Evolutionary conservation across 345 rosid genomes (phyloP), one percentile per base, ranked within the genome.

Genomic region (Luvunga scandens): DNA sequence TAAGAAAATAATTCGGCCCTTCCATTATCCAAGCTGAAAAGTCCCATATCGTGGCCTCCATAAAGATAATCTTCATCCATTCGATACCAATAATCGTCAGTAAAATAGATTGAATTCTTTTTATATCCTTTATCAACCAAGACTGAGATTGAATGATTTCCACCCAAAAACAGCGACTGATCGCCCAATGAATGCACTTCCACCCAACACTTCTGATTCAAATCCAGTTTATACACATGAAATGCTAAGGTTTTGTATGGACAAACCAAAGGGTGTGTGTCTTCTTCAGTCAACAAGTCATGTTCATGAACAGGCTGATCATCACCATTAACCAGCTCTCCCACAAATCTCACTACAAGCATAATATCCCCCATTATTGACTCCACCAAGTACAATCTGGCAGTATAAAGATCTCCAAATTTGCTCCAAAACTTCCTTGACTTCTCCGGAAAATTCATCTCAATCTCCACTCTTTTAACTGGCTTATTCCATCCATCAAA

Each of bases 61-160:
- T 72, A 78, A 55, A 63, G 38, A 36, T 71, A 64, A 14, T 72
- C 72, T 57, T 63, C 76, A 21, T 72, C n/a, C 78, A 69, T 81
- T 28, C 70, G 39, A 2, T n/a, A 7, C 81, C 81, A 77, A 1
- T 62, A 73, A 24, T 77, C 84, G 28, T 77, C 78, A 1, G 62
- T 68, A 25, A 77, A 81, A n/a, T 77, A 81, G 9, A 77, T 73
- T 5, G 53, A 77, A 73, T 81, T 77, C 33, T 12, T 31, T 28
- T 48, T 56, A 6, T 42, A 27, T 45, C 33, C 78, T 6, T 50
- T 5, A 9, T 14, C 19, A 72, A 8, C 63, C 16, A 66, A 68
- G 1, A 73, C 27, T 28, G 81, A 68, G 1, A 73, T 19, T 1
- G 84, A 73, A 5, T 77, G 78, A 48, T 77, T 81, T 19, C 71